Base-by-base conservation (phyloP, 805 yeast genomes). In the Ogataea polymorpha region DNA sequence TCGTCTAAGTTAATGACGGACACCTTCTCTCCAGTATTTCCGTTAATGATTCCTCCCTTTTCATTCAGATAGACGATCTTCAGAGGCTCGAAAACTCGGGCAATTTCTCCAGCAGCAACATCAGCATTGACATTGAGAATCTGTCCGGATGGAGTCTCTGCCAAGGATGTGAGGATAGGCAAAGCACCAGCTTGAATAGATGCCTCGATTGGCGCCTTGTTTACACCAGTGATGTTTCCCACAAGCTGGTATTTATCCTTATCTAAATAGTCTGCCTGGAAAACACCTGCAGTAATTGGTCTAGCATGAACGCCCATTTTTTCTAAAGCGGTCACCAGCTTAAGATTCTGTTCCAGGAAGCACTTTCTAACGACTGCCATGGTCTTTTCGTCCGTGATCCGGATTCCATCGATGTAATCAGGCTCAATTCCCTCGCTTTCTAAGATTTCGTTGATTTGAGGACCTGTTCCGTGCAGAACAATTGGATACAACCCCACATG, bases 401-500 rank as follows among this genome's bases (percentile, higher is more conserved):
- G 79, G 56, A 93, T 93, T 7, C 99, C 99, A 59, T 93, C 98
- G 46, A 82, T 84, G 63, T 93, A 93, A 50, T 86, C 88, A 4
- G 99, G 98, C 63, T 86, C 97, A 23, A 93, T 87, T 29, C 96
- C 96, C 65, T 87, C 95, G 37, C 81, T 82, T 65, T 93, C 99
- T 45, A 93, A 74, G 53, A 89, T 78, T 57, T 86, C 95, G 62
- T 93, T 93, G 68, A 93, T 93, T 68, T 93, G 99, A 6, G 99
- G 99, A 14, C 99, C 99, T 1, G 99, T 93, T 21, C 99, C 99
- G 61, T 93, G 99, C 44, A 93, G 75, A 8, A 93, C 96, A 48
- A 93, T 89, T 18, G 99, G 99, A 58, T 89, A 93, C 45, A 93
- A 75, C 10, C 99, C 99, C 37, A 93, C 96, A 60, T 93, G 99